Evolutionary conservation across 2,329 filamentous ascomycete species (phyloP).

Genomic region (Cordyceps farinosa): DNA sequence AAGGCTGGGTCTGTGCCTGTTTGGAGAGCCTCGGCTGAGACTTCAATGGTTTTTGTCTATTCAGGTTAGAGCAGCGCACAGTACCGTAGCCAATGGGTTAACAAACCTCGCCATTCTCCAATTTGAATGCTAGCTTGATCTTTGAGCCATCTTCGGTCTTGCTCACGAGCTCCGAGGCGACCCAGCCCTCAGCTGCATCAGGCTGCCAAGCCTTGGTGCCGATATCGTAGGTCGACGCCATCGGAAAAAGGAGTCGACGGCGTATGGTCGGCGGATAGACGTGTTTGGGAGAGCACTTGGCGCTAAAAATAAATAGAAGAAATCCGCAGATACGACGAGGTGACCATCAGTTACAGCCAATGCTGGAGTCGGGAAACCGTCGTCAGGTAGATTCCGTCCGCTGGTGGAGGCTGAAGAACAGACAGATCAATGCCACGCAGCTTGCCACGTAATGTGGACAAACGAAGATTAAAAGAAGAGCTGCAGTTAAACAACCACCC

Average conservation of each 20-base stretch:
- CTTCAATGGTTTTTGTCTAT: constrained; percentile 75
- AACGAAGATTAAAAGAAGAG: constrained; percentile 1
- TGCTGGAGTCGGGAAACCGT: neutral
- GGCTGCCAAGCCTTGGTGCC: constrained; percentile 98
- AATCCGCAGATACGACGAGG: neutral
- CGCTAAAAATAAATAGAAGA: neutral
- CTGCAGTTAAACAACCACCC: constrained; percentile 6
- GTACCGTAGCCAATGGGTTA: neutral
- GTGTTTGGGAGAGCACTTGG: neutral
- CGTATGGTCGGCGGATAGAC: neutral
- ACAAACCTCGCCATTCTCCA: constrained; percentile 87
- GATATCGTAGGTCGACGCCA: constrained; percentile 94
- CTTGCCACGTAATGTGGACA: constrained; percentile 6
- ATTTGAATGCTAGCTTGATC: constrained; percentile 78
- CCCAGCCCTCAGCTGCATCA: constrained; percentile 92
- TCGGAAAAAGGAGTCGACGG: constrained; percentile 39
- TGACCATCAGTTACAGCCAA: constrained; percentile 10
- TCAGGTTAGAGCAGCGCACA: constrained; percentile 20
- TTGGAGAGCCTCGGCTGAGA: constrained; percentile 71
- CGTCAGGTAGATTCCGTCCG: neutral
- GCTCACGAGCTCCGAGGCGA: constrained; percentile 88
- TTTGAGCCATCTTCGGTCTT: constrained; percentile 83
- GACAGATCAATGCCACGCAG: constrained; percentile 7
- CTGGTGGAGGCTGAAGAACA: neutral
- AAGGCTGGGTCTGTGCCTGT: constrained; percentile 73